These are phyloP conservation scores for Mikania micrantha DNA, from an alignment of 129 eudicot genomes.

Conservation along the genomic window DNA sequence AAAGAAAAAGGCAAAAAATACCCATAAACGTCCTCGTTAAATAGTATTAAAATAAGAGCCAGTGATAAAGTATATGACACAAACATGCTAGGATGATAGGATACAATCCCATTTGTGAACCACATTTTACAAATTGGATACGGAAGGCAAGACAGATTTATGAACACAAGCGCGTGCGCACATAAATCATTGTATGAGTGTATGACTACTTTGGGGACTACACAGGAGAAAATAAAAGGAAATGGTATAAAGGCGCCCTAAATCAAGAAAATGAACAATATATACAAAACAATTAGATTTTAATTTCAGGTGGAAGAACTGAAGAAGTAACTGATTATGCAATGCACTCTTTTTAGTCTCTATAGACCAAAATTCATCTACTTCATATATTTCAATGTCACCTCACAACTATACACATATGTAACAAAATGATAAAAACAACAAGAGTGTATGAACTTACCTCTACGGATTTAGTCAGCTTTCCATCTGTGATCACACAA, in stretches of 20 bases:
- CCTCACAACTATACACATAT: too few relatives aligned
- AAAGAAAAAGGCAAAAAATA: neutral
- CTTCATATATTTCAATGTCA: too few relatives aligned
- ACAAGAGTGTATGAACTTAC: slow-evolving; percentile 32
- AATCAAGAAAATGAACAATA: neutral
- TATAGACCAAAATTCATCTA: neutral
- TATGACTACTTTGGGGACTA: neutral
- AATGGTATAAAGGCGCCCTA: neutral
- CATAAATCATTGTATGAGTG: neutral
- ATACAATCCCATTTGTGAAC: neutral
- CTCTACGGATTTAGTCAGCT: slow-evolving; percentile 66
- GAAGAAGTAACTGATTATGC: neutral
- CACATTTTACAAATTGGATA: neutral
- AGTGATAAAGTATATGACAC: neutral
- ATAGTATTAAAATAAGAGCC: neutral
- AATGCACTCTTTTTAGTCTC: neutral
- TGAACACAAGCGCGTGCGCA: too few relatives aligned
- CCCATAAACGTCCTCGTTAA: neutral
- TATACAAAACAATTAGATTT: neutral
- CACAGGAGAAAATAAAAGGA: neutral
- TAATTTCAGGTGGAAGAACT: neutral
- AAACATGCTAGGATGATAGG: neutral
- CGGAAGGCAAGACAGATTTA: too few relatives aligned
- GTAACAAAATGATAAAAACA: neutral
- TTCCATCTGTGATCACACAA: slow-evolving; percentile 89